Base-by-base conservation (phyloP, 768 basidiomycete genomes). In the Grammothele lineata region DNA sequence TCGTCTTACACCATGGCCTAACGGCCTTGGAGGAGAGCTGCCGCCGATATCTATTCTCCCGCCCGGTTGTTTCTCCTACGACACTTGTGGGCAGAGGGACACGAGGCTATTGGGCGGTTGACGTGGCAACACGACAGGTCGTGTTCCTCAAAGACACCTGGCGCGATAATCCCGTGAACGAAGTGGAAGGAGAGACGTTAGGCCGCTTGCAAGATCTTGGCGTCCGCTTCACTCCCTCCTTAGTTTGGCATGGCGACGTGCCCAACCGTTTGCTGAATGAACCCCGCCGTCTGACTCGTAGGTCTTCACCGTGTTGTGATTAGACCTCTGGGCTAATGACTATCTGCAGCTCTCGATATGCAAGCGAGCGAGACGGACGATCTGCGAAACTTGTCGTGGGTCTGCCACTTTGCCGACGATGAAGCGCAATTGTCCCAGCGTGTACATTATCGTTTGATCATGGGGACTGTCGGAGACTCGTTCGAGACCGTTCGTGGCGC, bases 141-240 rank as follows among this genome's bases (percentile, higher is more conserved):
- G 37, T 25, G 3, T 48, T 53, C 26, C 18, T 53, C 1, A 53
- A 53, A 26, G 52, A 53, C 35, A 53, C 52, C 12, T 53, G 52
- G 52, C 42, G 43, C 2, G 15, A n/a, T 19, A 19, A 27, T 19
- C 22, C 11, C 1, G 12, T 3, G 15, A 22, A 18, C 5, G 42
- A 34, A 3, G 10, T n/a, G 5, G 47, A 53, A 17, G 47, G 51
- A 8, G 40, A 44, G 1, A 36, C 38, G 2, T 11, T 53, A 12
- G 10, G 4, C 1, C 14, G 34, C 8, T 17, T 53, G 35, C 14
- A 35, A n/a, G n/a, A 27, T 2, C 11, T n/a, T 2, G 47, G 40
- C 3, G 47, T 53, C 5, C 41, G 43, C 9, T 40, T 48, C 18
- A 40, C 45, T 12, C 43, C 48, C 5, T n/a, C 36, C 6, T 7